Conservation (phyloP, 1,284 basidiomycete genomes). For the Pyrrhoderma lamaoense region DNA sequence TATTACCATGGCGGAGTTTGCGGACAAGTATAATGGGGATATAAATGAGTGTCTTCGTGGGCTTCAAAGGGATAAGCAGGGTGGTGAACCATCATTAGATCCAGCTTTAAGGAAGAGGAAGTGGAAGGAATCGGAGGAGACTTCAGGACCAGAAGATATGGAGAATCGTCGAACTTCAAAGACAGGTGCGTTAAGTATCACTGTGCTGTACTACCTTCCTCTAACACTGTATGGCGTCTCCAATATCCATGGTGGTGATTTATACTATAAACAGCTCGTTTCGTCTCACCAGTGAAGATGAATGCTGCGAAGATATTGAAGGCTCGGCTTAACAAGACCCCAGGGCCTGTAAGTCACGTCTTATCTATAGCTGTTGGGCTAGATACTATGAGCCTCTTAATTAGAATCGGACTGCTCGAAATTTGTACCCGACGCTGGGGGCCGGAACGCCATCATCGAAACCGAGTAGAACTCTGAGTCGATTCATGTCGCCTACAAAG, state of each 20-base stretch:
- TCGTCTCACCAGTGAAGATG: constrained; percentile 14
- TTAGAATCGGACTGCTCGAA: constrained; percentile 20
- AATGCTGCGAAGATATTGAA: constrained; percentile 13
- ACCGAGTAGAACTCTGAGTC: constrained; percentile 26
- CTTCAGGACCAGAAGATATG: constrained; percentile 25
- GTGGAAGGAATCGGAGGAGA: constrained; percentile 42
- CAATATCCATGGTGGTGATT: no score
- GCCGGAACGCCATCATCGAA: constrained; percentile 9
- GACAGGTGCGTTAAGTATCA: constrained; percentile 40
- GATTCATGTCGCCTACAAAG: constrained; percentile 21
- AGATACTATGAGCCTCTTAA: not conserved
- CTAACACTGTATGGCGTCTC: no score
- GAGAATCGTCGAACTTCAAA: constrained; percentile 47
- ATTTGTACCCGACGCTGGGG: constrained; percentile 24
- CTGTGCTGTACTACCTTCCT: not conserved
- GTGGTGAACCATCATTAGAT: constrained; percentile 45
- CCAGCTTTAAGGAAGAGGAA: constrained; percentile 64
- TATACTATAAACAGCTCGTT: constrained; percentile 6
- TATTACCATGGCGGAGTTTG: constrained; percentile 69
- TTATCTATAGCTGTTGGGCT: not conserved
- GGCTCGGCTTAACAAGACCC: constrained; percentile 14
- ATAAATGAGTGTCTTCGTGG: constrained; percentile 60
- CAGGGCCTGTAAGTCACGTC: constrained; percentile 4
- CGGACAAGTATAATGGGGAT: constrained; percentile 67
- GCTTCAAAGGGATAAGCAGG: constrained; percentile 46